Evolutionary conservation across 768 basidiomycete species (phyloP).

Genomic region (Myochromella boudieri): DNA sequence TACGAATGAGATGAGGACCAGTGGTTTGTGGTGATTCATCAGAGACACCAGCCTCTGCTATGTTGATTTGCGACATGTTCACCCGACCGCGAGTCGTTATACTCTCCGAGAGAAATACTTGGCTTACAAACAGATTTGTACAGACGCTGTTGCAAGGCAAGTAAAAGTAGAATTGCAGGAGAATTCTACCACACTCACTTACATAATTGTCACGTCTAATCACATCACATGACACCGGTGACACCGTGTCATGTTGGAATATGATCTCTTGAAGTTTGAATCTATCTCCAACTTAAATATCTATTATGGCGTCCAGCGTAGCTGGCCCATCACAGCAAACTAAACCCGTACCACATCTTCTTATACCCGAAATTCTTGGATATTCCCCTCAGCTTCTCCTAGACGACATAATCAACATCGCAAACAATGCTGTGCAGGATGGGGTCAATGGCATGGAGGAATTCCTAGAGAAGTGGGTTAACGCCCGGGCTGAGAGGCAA

Average conservation of each 20-base stretch:
- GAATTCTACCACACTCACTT: too few relatives aligned
- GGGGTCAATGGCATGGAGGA: constrained; percentile 80
- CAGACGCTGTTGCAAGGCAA: too few relatives aligned
- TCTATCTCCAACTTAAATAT: neutral
- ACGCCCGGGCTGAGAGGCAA: constrained; percentile 52
- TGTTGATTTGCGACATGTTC: too few relatives aligned
- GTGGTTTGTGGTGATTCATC: neutral
- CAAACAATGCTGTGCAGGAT: constrained; percentile 76
- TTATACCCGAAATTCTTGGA: constrained; percentile 73
- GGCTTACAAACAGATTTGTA: too few relatives aligned
- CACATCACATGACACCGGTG: too few relatives aligned
- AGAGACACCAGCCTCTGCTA: too few relatives aligned
- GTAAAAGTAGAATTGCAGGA: too few relatives aligned
- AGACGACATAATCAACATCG: constrained; percentile 84
- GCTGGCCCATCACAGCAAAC: constrained; percentile 8
- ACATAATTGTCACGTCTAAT: too few relatives aligned
- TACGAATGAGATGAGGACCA: constrained; percentile 40
- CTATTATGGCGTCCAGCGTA: constrained; percentile 6
- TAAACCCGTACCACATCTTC: constrained; percentile 38
- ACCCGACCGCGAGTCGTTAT: too few relatives aligned
- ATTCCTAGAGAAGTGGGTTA: constrained; percentile 73
- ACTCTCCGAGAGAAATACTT: too few relatives aligned
- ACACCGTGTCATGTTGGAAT: too few relatives aligned
- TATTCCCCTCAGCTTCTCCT: constrained; percentile 84
- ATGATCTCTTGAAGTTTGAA: too few relatives aligned